Conservation (phyloP, 1,284 basidiomycete genomes). For the Phlebopus sp. region DNA sequence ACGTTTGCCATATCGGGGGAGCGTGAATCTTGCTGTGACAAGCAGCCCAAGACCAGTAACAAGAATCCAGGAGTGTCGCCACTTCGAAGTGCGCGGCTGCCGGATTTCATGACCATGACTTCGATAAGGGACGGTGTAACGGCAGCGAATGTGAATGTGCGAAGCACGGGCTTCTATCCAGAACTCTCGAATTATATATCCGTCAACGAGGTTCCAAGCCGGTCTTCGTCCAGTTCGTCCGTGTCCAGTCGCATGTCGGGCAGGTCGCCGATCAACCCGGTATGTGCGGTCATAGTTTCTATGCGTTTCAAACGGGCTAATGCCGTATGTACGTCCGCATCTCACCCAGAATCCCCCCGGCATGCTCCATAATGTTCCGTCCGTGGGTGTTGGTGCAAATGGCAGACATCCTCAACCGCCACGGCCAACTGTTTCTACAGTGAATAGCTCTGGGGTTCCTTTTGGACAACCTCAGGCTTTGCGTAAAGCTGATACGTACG, state of each 20-base stretch:
- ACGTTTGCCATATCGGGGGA: slow-evolving; percentile 21
- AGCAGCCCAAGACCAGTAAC: slow-evolving; percentile 12
- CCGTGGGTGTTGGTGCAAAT: background rate
- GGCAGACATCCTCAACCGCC: slow-evolving; percentile 18
- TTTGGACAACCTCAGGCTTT: slow-evolving; percentile 26
- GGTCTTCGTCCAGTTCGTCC: slow-evolving; percentile 34
- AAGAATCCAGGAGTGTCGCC: slow-evolving; percentile 5
- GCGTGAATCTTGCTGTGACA: slow-evolving; percentile 15
- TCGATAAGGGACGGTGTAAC: slow-evolving; percentile 26
- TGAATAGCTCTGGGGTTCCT: too few species aligned
- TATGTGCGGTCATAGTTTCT: slow-evolving; percentile 10
- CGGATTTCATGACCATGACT: slow-evolving; percentile 35
- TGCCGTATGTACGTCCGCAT: background rate
- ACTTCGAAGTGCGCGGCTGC: slow-evolving; percentile 24
- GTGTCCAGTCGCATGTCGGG: slow-evolving; percentile 33
- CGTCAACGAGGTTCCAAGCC: slow-evolving; percentile 26
- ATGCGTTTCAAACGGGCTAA: background rate
- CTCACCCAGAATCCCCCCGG: slow-evolving; percentile 22
- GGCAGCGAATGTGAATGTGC: slow-evolving; percentile 18
- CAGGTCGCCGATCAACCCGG: slow-evolving; percentile 29
- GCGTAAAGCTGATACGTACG: slow-evolving; percentile 22
- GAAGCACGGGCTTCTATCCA: slow-evolving; percentile 19
- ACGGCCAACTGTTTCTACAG: slow-evolving; percentile 15
- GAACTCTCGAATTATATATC: slow-evolving; percentile 25
- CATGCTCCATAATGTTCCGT: slow-evolving; percentile 17